Evolutionary conservation across 208 protist genomes (phyloP).

Genomic region (Wallacemonas sp.): DNA sequence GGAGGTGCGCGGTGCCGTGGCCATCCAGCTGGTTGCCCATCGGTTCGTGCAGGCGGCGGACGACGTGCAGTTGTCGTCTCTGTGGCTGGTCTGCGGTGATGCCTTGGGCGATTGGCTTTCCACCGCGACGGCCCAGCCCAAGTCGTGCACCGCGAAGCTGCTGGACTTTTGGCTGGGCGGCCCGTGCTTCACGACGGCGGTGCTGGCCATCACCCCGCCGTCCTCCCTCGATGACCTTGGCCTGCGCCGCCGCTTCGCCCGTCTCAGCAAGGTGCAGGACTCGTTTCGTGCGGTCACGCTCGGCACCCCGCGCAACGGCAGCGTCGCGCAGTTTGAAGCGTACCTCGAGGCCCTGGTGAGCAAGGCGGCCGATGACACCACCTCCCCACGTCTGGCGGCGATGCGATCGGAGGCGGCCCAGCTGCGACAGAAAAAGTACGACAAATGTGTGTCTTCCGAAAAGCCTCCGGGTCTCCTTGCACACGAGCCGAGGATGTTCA

Average conservation of each 20-base stretch:
- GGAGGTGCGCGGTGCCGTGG: slow-evolving; percentile 27
- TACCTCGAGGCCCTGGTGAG: slow-evolving; percentile 6
- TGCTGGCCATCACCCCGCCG: slow-evolving; percentile 25
- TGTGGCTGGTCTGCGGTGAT: slow-evolving; percentile 43
- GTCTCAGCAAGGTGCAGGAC: slow-evolving; percentile 15
- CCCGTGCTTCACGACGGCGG: slow-evolving; percentile 42
- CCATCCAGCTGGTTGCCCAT: slow-evolving; percentile 40
- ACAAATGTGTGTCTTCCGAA: background rate
- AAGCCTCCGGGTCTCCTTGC: slow-evolving; percentile 24
- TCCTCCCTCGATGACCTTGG: background rate
- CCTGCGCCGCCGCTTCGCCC: slow-evolving; percentile 8
- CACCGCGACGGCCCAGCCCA: background rate
- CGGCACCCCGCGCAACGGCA: slow-evolving; percentile 33
- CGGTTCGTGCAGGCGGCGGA: slow-evolving; percentile 25
- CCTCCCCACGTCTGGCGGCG: slow-evolving; percentile 21
- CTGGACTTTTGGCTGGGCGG: slow-evolving; percentile 37
- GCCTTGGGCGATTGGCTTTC: slow-evolving; percentile 14
- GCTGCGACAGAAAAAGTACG: slow-evolving; percentile 20
- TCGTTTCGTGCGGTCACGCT: slow-evolving; percentile 20
- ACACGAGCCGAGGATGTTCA: slow-evolving; percentile 33
- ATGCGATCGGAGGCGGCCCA: slow-evolving; percentile 35
- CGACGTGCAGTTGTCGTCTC: slow-evolving; percentile 37
- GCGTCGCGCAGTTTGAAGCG: slow-evolving; percentile 32
- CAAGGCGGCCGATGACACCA: background rate
- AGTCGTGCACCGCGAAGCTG: slow-evolving; percentile 18